Evolutionary conservation across 176 grass and related monocot species (phyloP).

Genomic region (Rhipidocladum racemiflorum): DNA sequence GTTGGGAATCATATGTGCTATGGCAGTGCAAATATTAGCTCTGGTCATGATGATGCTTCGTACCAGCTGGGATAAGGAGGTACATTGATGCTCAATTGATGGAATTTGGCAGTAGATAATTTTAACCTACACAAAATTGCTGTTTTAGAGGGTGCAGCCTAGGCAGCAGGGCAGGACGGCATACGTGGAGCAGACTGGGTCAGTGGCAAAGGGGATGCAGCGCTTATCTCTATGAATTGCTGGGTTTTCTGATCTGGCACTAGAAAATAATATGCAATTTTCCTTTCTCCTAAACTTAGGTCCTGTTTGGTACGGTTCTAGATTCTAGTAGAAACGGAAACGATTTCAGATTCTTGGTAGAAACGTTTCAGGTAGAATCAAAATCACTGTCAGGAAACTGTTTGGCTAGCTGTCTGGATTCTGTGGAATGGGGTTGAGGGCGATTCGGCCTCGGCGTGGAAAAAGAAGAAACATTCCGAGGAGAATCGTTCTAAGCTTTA

Average conservation of each 20-base stretch:
- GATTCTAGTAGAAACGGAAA: too few relatives aligned
- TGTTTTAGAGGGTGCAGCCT: neutral
- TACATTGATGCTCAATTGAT: slow-evolving; percentile 2
- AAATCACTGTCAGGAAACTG: too few relatives aligned
- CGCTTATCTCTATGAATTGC: neutral
- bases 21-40: slow-evolving; percentile 64
- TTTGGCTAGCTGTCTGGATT: too few relatives aligned
- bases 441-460: too few relatives aligned
- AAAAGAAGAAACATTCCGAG: too few relatives aligned
- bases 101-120: neutral
- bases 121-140: neutral
- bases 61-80: slow-evolving; percentile 74
- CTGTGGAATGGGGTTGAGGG: too few relatives aligned
- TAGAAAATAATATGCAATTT: neutral
- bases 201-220: neutral
- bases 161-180: neutral
- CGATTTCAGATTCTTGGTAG: too few relatives aligned
- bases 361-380: too few relatives aligned
- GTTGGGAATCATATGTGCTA: slow-evolving; percentile 85
- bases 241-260: neutral
- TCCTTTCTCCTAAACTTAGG: neutral
- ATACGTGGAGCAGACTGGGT: neutral
- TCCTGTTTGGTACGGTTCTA: too few relatives aligned
- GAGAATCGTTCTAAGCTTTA: too few relatives aligned
- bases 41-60: slow-evolving; percentile 59